Percentiles rank a stretch among this genome's conserved stretches.
Evolutionary conservation across 306 rosid genomes (phyloP).

Genomic region (Mimosa bimucronata): DNA sequence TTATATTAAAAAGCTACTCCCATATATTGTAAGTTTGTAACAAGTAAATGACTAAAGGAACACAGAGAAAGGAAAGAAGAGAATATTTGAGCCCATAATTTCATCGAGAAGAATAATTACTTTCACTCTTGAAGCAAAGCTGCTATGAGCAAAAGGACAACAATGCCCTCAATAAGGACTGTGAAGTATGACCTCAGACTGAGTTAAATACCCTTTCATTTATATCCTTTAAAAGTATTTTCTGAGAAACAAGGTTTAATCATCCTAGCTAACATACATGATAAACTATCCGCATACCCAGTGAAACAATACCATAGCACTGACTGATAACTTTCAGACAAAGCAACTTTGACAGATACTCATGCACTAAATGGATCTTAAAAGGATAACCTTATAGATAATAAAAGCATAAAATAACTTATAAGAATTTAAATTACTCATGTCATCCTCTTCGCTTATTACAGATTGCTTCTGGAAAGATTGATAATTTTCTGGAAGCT

Average conservation of each 20-base stretch:
- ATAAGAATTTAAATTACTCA: constrained; percentile 61
- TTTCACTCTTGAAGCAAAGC: constrained; percentile 6
- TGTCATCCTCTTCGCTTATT: constrained; percentile 84
- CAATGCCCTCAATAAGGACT: background rate
- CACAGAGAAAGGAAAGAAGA: background rate
- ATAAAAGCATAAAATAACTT: constrained; percentile 28
- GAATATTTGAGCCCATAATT: background rate
- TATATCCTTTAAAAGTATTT: constrained; percentile 24
- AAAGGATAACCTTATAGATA: constrained; percentile 2
- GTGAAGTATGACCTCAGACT: constrained; percentile 18
- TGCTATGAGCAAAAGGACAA: constrained; percentile 15
- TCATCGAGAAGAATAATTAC: background rate
- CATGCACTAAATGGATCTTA: constrained; percentile 11
- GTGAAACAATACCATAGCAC: constrained; percentile 1
- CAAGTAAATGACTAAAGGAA: background rate
- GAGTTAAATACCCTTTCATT: constrained; percentile 7
- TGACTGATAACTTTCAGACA: constrained; percentile 11
- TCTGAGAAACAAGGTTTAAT: background rate
- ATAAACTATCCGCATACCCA: background rate
- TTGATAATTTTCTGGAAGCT: constrained; percentile 76
- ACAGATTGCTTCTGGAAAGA: constrained; percentile 70
- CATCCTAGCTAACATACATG: background rate
- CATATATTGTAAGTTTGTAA: too few species aligned
- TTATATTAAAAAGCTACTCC: background rate
- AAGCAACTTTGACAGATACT: constrained; percentile 22